phyloP scores from a whole-genome alignment of 2,329 filamentous ascomycete species.

The Furcasterigmium sp. region DNA sequence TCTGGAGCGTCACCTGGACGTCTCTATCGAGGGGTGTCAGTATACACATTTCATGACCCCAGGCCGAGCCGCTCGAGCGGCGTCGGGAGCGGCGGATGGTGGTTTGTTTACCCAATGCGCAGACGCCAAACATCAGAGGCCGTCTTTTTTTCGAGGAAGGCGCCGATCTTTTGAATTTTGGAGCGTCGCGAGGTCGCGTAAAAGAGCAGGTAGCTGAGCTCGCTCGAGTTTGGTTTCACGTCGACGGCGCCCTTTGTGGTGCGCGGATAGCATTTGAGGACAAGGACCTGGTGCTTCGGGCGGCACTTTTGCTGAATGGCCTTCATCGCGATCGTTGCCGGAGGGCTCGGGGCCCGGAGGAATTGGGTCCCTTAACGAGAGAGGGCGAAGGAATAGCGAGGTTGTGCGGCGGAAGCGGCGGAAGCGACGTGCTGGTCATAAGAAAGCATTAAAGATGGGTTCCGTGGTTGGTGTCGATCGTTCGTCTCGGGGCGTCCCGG shows the following conservation, averaged over 20 bases:
- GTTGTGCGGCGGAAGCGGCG: too few relatives aligned
- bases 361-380: too few relatives aligned
- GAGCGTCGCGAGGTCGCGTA: constrained; percentile 91
- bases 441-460: too few relatives aligned
- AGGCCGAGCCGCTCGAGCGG: not conserved
- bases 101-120: constrained; percentile 68
- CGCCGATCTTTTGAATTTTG: constrained; percentile 94
- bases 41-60: not conserved
- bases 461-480: too few relatives aligned
- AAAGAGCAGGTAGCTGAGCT: constrained; percentile 94
- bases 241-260: constrained; percentile 88
- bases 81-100: too few relatives aligned
- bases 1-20: constrained; percentile 91
- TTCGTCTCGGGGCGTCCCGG: too few relatives aligned
- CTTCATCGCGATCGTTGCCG: constrained; percentile 44
- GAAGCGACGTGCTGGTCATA: too few relatives aligned
- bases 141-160: constrained; percentile 91
- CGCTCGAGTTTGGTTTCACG: constrained; percentile 92
- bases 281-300: constrained; percentile 93
- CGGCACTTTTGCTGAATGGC: constrained; percentile 65
- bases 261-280: constrained; percentile 93
- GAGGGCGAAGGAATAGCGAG: too few relatives aligned
- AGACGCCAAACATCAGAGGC: constrained; percentile 85
- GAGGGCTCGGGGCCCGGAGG: constrained; percentile 11
- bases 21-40: constrained; percentile 25